A percentile compares a stretch with the other conserved stretches of the same genome.
Conservation (phyloP, 441 rosid species). For the Croton setiger region DNA sequence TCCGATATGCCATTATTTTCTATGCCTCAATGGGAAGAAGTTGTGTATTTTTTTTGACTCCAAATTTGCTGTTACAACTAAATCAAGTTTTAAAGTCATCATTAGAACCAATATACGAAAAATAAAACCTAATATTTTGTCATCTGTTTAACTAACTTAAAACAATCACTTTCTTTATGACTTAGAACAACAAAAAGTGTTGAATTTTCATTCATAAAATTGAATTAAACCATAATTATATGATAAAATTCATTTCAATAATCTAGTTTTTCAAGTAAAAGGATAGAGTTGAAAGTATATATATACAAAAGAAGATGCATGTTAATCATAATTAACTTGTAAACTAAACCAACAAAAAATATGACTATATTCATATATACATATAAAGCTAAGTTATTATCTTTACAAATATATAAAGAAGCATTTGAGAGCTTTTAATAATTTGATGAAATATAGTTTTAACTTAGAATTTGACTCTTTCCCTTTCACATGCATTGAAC, state of each 20-base stretch:
- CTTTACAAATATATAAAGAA: background rate
- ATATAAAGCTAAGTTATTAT: too few relatives aligned
- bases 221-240: too few relatives aligned
- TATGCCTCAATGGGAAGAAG: background rate
- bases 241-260: too few relatives aligned
- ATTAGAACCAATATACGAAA: background rate
- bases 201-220: too few relatives aligned
- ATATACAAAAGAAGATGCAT: background rate
- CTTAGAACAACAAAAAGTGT: too few relatives aligned
- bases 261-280: background rate
- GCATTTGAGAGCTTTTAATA: background rate
- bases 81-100: background rate
- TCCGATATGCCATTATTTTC: constrained; percentile 4
- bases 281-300: background rate
- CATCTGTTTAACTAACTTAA: background rate
- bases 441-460: background rate
- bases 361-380: background rate
- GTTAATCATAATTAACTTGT: background rate
- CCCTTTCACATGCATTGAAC: background rate
- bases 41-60: background rate
- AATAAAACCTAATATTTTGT: background rate
- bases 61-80: background rate
- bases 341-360: too few relatives aligned
- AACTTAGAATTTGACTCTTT: background rate
- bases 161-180: too few relatives aligned